A percentile compares a stretch with the other conserved stretches of the same genome.
phyloP scores from a whole-genome alignment of 192 early-diverging fungal genomes.

The Coemansia sp. region DNA sequence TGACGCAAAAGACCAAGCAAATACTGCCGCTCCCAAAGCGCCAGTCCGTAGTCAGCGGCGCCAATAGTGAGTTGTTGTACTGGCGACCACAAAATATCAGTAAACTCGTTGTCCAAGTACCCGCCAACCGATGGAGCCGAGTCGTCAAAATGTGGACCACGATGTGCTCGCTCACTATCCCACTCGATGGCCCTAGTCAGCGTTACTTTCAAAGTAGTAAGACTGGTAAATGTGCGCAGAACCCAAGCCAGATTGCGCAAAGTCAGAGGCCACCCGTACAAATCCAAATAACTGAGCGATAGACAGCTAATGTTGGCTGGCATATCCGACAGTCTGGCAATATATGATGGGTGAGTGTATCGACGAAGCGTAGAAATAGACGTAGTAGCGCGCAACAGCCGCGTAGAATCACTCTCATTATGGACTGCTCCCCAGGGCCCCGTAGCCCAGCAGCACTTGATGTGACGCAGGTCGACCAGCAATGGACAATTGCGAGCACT shows the following conservation, averaged over 20 bases:
- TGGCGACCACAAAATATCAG: not conserved
- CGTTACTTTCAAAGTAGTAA: constrained; percentile 27
- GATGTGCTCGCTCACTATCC: not conserved
- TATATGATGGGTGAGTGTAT: constrained; percentile 49
- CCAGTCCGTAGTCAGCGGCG: constrained; percentile 7
- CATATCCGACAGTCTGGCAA: constrained; percentile 29
- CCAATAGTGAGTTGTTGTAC: constrained; percentile 16
- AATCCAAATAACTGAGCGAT: constrained; percentile 17
- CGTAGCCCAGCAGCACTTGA: constrained; percentile 56
- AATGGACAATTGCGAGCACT: constrained; percentile 31
- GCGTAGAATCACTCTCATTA: constrained; percentile 42
- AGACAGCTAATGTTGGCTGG: constrained; percentile 21
- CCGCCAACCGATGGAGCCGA: not conserved
- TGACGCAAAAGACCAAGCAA: constrained; percentile 2
- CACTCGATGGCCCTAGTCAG: not conserved
- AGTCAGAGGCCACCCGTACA: constrained; percentile 50
- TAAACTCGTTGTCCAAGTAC: not conserved
- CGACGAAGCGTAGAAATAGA: constrained; percentile 29
- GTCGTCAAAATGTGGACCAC: not conserved
- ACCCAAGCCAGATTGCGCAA: constrained; percentile 30
- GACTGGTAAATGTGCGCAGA: constrained; percentile 6
- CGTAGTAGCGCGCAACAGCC: constrained; percentile 33
- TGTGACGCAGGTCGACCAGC: constrained; percentile 35
- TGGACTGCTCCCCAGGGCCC: constrained; percentile 18
- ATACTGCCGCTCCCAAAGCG: constrained; percentile 2